phyloP scores from a whole-genome alignment of 2,329 filamentous ascomycete genomes.

The Colletotrichum sp. region DNA sequence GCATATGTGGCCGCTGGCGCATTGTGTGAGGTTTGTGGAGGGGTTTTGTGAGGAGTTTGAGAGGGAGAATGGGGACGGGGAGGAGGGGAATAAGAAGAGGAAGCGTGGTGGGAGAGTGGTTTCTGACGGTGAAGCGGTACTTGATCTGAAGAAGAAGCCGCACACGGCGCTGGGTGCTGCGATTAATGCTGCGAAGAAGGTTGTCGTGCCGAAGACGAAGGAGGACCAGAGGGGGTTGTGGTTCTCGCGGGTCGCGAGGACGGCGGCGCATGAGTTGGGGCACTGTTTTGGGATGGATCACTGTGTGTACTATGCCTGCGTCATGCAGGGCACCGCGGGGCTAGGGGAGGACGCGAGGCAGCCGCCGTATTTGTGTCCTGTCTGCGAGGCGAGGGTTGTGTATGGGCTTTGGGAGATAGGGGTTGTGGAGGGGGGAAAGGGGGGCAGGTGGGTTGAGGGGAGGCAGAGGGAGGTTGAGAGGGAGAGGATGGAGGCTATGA shows the following conservation, averaged over 20 bases:
- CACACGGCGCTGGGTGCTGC: conserved; percentile 38
- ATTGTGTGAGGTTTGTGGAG: conserved; percentile 60
- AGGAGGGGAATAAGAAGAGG: neutral
- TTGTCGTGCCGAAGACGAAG: conserved; percentile 25
- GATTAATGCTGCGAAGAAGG: conserved; percentile 29
- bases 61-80: neutral
- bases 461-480: neutral
- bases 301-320: conserved; percentile 69
- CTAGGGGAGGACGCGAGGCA: conserved; percentile 65
- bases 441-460: conserved; percentile 23
- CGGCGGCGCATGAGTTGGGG: conserved; percentile 68
- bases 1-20: conserved; percentile 70
- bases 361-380: conserved; percentile 67
- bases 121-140: neutral
- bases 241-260: conserved; percentile 62
- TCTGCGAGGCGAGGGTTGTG: conserved; percentile 61
- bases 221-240: conserved; percentile 50
- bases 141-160: neutral
- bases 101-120: neutral
- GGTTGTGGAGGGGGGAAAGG: conserved; percentile 23
- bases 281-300: conserved; percentile 73
- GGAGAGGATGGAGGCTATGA: conserved; percentile 31
- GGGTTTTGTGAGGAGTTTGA: conserved; percentile 30
- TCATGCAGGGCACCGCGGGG: conserved; percentile 65
- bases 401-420: conserved; percentile 32